These are phyloP conservation scores for Begonia fuchsioides DNA, from an alignment of 306 rosid species.

Conservation along the genomic window DNA sequence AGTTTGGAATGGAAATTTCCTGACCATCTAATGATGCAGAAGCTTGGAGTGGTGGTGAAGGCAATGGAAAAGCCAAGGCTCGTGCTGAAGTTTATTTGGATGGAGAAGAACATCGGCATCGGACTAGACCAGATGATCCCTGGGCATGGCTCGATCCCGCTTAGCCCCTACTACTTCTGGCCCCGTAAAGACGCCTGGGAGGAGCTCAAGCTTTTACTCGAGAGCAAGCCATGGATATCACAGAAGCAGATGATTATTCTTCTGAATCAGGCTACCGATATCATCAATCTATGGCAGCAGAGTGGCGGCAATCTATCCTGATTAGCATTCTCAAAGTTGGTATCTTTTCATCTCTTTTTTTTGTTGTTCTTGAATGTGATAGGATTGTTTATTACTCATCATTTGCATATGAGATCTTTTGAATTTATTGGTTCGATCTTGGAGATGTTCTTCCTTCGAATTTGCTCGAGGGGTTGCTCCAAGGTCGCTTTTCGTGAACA, in stretches of 20 bases:
- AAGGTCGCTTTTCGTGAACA: no score
- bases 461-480: no score
- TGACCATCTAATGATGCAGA: conserved; percentile 22
- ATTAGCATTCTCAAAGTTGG: not conserved
- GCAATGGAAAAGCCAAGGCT: conserved; percentile 61
- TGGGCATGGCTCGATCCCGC: conserved; percentile 74
- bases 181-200: conserved; percentile 99
- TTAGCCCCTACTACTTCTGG: conserved; percentile 97
- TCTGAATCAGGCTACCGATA: conserved; percentile 95
- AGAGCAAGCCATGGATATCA: conserved; percentile 96
- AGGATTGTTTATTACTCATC: no score
- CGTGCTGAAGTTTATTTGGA: conserved; percentile 87
- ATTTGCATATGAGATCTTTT: no score
- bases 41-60: conserved; percentile 85
- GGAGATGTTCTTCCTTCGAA: no score
- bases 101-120: conserved; percentile 96
- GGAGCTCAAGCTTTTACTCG: conserved; percentile 86
- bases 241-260: conserved; percentile 97
- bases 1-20: no score
- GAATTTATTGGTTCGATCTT: no score
- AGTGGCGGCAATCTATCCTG: conserved; percentile 78
- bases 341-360: not conserved
- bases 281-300: conserved; percentile 97
- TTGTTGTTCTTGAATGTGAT: no score
- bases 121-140: conserved; percentile 73